Conservation (phyloP, 192 early-diverging fungal genomes). For the Backusella liffmaniae region DNA sequence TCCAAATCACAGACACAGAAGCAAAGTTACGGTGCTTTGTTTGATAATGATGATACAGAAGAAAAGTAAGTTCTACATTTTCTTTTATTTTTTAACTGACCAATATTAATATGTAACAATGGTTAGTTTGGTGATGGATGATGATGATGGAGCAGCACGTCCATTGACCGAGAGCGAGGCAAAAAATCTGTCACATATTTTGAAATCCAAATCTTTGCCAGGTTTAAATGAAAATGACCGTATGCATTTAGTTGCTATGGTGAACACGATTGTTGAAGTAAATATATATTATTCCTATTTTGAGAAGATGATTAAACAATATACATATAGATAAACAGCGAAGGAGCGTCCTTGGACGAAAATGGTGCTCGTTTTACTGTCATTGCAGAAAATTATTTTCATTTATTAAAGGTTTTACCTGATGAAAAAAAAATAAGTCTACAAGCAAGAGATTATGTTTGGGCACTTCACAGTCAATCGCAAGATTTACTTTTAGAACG, state of each 20-base stretch:
- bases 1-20: slow-evolving; percentile 24
- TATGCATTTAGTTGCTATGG: slow-evolving; percentile 70
- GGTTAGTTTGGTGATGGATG: slow-evolving; percentile 11
- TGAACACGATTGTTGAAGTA: slow-evolving; percentile 71
- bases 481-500: slow-evolving; percentile 76
- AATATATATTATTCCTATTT: not conserved
- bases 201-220: slow-evolving; percentile 55
- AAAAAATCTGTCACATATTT: slow-evolving; percentile 41
- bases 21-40: slow-evolving; percentile 52
- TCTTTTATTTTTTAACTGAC: not conserved
- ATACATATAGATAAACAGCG: slow-evolving; percentile 60
- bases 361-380: slow-evolving; percentile 86
- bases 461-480: slow-evolving; percentile 89
- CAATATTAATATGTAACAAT: not conserved
- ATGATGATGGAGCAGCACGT: slow-evolving; percentile 16
- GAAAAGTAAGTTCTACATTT: not conserved
- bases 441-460: slow-evolving; percentile 70
- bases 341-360: slow-evolving; percentile 74
- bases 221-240: slow-evolving; percentile 70
- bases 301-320: slow-evolving; percentile 1
- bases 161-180: slow-evolving; percentile 22
- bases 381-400: slow-evolving; percentile 66
- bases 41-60: slow-evolving; percentile 44
- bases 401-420: slow-evolving; percentile 51
- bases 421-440: slow-evolving; percentile 48